phyloP scores from a whole-genome alignment of 1,139 yeast species.

The Neolecta irregularis region DNA sequence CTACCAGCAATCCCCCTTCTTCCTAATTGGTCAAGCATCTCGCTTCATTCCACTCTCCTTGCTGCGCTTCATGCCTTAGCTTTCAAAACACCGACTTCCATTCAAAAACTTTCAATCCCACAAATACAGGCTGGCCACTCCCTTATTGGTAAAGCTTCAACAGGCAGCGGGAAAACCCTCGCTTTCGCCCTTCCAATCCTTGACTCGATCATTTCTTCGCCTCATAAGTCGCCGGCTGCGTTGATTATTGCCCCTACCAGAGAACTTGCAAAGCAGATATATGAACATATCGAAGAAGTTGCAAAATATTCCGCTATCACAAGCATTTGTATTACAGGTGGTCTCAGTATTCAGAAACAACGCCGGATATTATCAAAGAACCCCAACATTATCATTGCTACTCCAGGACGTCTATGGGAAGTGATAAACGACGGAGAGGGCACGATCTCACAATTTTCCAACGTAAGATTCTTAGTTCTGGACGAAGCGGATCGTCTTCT shows the following conservation, averaged over 20 bases:
- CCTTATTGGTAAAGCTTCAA: conserved; percentile 87
- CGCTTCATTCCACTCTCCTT: conserved; percentile 39
- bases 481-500: conserved; percentile 97
- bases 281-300: conserved; percentile 52
- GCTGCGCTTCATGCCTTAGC: conserved; percentile 45
- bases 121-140: conserved; percentile 57
- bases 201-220: conserved; percentile 29
- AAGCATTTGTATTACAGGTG: conserved; percentile 80
- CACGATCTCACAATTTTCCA: conserved; percentile 37
- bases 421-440: conserved; percentile 37
- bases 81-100: conserved; percentile 62
- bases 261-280: conserved; percentile 90
- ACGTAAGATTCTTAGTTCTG: conserved; percentile 56
- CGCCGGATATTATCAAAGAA: conserved; percentile 56
- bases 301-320: conserved; percentile 48
- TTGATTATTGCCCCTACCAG: conserved; percentile 88
- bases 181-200: conserved; percentile 93
- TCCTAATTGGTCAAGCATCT: conserved; percentile 42
- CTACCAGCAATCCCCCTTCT: no score
- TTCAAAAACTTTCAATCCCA: conserved; percentile 69
- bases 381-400: conserved; percentile 79
- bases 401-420: conserved; percentile 90
- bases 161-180: conserved; percentile 94
- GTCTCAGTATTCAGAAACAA: conserved; percentile 85
- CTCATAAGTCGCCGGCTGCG: conserved; percentile 32